Evolutionary conservation across 495 filamentous ascomycete species (phyloP).

Genomic region (Xylaria bambusicola): DNA sequence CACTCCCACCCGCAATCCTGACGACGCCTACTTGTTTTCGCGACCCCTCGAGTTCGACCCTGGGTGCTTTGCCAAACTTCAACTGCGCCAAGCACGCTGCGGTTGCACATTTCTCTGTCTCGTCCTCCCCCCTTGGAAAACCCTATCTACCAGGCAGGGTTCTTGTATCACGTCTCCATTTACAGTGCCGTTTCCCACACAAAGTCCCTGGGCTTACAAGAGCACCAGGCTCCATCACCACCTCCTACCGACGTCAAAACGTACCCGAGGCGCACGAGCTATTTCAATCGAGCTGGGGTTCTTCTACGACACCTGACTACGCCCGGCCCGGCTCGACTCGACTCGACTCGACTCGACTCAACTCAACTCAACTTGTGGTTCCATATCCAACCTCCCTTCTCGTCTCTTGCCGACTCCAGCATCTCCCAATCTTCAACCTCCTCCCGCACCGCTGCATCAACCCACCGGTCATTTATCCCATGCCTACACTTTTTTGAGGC

Average conservation of each 20-base stretch:
- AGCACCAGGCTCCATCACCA: background rate
- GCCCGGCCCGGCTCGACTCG: too few relatives aligned
- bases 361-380: background rate
- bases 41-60: background rate
- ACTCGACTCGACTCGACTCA: too few relatives aligned
- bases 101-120: background rate
- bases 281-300: too few relatives aligned
- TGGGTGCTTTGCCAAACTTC: too few relatives aligned
- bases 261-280: too few relatives aligned
- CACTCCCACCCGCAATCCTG: background rate
- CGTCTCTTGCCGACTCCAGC: background rate
- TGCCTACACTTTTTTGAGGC: conserved; percentile 25
- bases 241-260: too few relatives aligned
- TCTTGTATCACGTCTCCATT: background rate
- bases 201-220: background rate
- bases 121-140: background rate
- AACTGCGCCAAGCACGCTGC: background rate
- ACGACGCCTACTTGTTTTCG: conserved; percentile 6
- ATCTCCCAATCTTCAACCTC: background rate
- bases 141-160: background rate
- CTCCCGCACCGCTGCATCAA: background rate
- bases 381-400: background rate
- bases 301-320: too few relatives aligned
- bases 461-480: conserved; percentile 7
- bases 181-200: background rate